These are phyloP conservation scores for Clausena lansium DNA, from an alignment of 345 rosid species.

Conservation along the genomic window DNA sequence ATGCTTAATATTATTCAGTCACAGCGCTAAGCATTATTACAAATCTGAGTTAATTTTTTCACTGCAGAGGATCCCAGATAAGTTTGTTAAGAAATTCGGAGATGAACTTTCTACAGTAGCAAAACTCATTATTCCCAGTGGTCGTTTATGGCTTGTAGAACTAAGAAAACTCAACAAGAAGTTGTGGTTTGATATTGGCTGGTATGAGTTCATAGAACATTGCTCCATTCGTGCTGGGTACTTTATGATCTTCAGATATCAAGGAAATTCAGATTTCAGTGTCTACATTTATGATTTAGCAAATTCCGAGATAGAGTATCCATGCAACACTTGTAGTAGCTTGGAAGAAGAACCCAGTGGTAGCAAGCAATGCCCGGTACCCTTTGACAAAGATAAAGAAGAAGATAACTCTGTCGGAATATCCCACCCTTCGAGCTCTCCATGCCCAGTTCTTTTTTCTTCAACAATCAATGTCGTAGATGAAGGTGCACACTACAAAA, in stretches of 20 bases:
- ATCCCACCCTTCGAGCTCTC: not conserved
- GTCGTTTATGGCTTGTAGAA: conserved; percentile 31
- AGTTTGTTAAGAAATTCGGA: conserved; percentile 38
- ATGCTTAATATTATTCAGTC: not conserved
- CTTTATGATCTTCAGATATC: conserved; percentile 38
- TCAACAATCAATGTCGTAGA: not conserved
- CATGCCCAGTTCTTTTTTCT: not conserved
- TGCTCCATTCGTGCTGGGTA: conserved; percentile 31
- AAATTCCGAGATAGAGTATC: conserved; percentile 39
- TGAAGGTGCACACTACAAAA: not conserved
- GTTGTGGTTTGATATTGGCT: conserved; percentile 37
- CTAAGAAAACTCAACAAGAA: conserved; percentile 19
- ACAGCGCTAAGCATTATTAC: too few species aligned
- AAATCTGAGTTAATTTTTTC: conserved; percentile 2
- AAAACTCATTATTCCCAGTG: conserved; percentile 27
- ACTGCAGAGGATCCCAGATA: conserved; percentile 35
- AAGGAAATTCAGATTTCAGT: conserved; percentile 33
- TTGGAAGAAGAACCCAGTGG: conserved; percentile 15
- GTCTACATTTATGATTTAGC: conserved; percentile 32
- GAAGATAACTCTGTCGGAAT: conserved; percentile 2
- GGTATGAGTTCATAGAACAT: conserved; percentile 32
- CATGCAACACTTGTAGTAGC: conserved; percentile 5
- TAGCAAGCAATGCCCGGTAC: conserved; percentile 9
- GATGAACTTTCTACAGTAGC: conserved; percentile 30
- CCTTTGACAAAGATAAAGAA: conserved; percentile 12